Base-by-base conservation (phyloP, 1,139 yeast genomes). In the Candida smagusa region DNA sequence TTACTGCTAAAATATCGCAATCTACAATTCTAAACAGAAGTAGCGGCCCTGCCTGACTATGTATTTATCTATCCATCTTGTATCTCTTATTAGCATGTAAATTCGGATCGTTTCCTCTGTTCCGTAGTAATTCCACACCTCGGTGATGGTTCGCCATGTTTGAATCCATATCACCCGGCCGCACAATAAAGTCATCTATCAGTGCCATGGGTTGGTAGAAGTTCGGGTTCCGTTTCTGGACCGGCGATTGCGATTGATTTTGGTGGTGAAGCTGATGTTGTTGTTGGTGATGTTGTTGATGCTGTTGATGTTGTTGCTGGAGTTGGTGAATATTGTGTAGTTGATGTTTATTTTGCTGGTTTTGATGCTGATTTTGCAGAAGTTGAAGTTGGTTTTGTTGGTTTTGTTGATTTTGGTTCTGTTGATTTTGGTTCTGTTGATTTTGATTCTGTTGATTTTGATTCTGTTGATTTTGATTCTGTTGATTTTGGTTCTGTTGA, bases 101-200 rank as follows among this genome's bases (percentile, higher is more conserved):
- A 16, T 35, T 35, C 11, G 38, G 19, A 16, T 16, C 19, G 19
- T 16, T 16, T 3, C 19, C 19, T 16, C 19, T 16, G 5, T 5
- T 5, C 19, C 19, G 19, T 16, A 16, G 19, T 16, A 16, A 16
- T 16, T 16, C 19, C 19, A 16, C 19, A 3, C 19, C 19, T 16
- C 19, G 19, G 5, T 16, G 19, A 5, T 16, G 19, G 19, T 16
- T 16, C 5, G 4, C 11, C 9, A 23, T 23, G 26, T 23, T 23
- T 23, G 26, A n/a, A 9, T 23, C 26, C 26, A 23, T 23, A 23
- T 23, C 26, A 4, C 26, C 26, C 9, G 26, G 48, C 21, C 61
- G 35, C 25, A 64, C 48, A 45, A 65, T 61, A 40, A 62, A 64
- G 12, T 65, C 71, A 38, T 65, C 71, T n/a, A 65, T 61, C 11